Base-by-base conservation (phyloP, 805 yeast genomes). In the Monosporozyma solicola region DNA sequence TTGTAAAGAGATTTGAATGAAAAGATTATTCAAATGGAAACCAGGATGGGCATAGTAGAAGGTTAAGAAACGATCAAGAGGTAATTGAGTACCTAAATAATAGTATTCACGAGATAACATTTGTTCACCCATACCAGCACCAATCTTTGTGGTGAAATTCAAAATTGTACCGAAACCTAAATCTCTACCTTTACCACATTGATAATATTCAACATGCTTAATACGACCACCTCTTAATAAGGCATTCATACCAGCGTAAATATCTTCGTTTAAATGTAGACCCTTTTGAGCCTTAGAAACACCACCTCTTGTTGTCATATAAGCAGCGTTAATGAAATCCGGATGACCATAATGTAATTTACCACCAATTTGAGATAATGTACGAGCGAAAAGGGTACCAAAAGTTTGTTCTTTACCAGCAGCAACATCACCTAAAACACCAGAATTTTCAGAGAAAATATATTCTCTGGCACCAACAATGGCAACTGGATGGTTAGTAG, bases 101-200 rank as follows among this genome's bases (percentile, higher is more conserved):
- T 83, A 86, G 68, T 86, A 86, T 68, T 86, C 95, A 72, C 95
- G 78, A 29, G 91, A 85, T 55, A 86, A 73, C 83, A 86, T 84
- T 69, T 86, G 95, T 71, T 86, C 95, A 69, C 94, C 94, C 95
- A 86, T 86, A 72, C 95, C 95, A 60, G 94, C 91, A 71, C 95
- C 95, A 78, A 86, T 85, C 72, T 86, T 86, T 44, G 91, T 85
- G 24, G 90, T 85, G 78, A 86, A 86, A 71, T 86, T 86, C 76
- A 85, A 76, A 72, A 86, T 85, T 5, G 94, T 85, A 55, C 90
- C 90, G 70, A 86, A 86, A 66, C 95, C 95, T 63, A 86, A 76
- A 78, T 86, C 95, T 76, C 95, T 78, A 68, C 95, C 95, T 72
- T 86, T 86, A 72, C 95, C 95, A 80, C 95, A 86, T 73, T 86